Evolutionary conservation across 495 filamentous ascomycete genomes (phyloP), one percentile per base, ranked within the genome.

Genomic region (Penicillium chermesinum): DNA sequence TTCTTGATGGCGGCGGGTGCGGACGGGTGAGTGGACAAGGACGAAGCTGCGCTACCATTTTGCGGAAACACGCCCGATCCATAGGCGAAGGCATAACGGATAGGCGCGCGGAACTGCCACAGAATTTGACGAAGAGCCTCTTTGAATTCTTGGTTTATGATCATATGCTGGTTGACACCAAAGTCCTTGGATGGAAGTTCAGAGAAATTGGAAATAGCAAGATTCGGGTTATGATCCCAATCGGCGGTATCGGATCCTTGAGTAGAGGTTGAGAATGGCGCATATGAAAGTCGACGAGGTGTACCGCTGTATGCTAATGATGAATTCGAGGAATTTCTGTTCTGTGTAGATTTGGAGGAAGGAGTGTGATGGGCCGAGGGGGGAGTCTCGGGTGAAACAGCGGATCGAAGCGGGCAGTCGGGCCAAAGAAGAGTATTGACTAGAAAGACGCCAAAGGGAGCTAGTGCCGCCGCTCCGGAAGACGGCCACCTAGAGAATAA

Each of bases 31-130:
- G 79, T 63, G 15, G 79, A 68, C 2, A 71, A 63, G 2, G 76
- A 67, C 13, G 68, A 63, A 8, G 62, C 61, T 4, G 66, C 64
- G 41, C 44, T 46, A 34, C 76, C 77, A 3, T 78, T 81, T 58
- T 98, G 93, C 1, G 90, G 78, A 61, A 98, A 98, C 5, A 98
- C 93, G 7, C 94, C 93, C 1, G 91, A 96, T 18, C 93, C 93
- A 62, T 98, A 98, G 12, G 93, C 93, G 64, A 98, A 93, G 5
- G 90, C 91, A 70, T 97, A 97, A 39, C 87, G 79, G 49, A 98
- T 95, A 0, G 91, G 90, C 0, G 94, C 93, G 30, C 85, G 77
- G 66, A 98, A 97, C 48, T 91, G 80, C 88, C 90, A 95, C 3
- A 96, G 77, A 22, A 97, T 86, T 60, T 88, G 82, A 14, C 91